Evolutionary conservation across 2,329 filamentous ascomycete species (phyloP), one percentile per base, ranked within the genome.

Genomic region (Phialophora tarda): DNA sequence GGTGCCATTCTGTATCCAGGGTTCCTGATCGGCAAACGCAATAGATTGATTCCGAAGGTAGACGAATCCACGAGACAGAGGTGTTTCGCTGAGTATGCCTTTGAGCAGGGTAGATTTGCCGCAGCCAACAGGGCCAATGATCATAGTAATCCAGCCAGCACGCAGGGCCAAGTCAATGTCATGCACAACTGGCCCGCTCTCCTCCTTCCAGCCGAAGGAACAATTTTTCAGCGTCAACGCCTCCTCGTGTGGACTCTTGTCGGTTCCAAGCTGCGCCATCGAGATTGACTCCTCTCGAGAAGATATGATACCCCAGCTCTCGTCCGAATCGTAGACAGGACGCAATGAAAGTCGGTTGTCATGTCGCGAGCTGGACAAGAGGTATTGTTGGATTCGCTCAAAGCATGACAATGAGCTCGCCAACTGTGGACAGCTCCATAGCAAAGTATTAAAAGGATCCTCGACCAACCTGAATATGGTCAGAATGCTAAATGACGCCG

Each of bases 131-230:
- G 73, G 73, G 1, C 75, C 75, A 23, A 75, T 67, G 12, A 76
- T 69, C 30, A 74, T 69, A 8, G 70, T 74, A 24, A 75, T 44
- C 0, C 58, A 63, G 6, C 63, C 60, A 6, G 44, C 47, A 34
- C 58, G 53, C 3, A 76, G 55, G 0, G 63, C 48, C 11, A 75
- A 54, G 26, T 65, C 71, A 34, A 75, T 28, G 47, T 73, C 72
- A 47, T 72, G 65, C 17, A 75, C 41, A n/a, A 73, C 66, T 1
- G 82, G 75, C 3, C 77, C 75, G 53, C 80, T 78, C 24, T 79
- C 75, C 4, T 73, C 69, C 44, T 82, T 78, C 82, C 83, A 85
- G 10, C 79, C 79, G 71, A 84, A 84, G 65, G 75, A 78, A 3
- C 76, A 81, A 41, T 81, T 75, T 71, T 82, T 77, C 21, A 84